Conservation (phyloP, 1,139 yeast genomes). For the Magnusiomyces suaveolens region DNA sequence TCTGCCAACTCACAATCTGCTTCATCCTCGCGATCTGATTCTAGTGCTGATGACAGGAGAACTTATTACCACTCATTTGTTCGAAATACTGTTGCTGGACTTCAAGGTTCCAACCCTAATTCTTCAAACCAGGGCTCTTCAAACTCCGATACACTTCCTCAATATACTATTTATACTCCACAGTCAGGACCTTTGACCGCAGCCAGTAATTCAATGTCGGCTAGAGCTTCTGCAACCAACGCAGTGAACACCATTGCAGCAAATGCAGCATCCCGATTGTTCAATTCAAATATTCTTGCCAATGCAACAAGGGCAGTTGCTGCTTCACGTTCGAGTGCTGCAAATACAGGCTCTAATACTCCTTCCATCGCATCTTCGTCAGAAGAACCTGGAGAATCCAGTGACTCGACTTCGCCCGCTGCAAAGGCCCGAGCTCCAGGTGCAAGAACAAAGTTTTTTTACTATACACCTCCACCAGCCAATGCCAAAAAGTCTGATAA, state of each 20-base stretch:
- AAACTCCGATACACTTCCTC: neutral
- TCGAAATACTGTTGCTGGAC: neutral
- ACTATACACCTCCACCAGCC: constrained; percentile 13
- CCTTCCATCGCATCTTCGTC: neutral
- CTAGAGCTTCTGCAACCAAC: constrained; percentile 7
- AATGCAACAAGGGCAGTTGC: neutral
- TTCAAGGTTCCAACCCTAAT: neutral
- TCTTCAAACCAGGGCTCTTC: too few species aligned
- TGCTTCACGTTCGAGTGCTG: neutral
- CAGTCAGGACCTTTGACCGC: neutral
- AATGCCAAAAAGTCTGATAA: constrained; percentile 7
- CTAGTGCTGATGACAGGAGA: constrained; percentile 2
- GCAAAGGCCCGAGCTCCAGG: neutral
- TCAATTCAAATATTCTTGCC: neutral
- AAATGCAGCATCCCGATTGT: neutral
- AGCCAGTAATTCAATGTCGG: neutral
- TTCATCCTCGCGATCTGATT: constrained; percentile 18
- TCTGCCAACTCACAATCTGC: constrained; percentile 16
- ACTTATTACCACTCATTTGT: neutral
- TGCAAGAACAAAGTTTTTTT: constrained; percentile 12
- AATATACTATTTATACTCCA: neutral
- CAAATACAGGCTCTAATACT: neutral
- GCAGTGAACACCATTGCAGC: neutral
- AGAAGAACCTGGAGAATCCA: neutral
- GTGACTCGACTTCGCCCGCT: neutral